Evolutionary conservation across 192 early-diverging fungal species (phyloP).

Genomic region (Coemansia sp.): DNA sequence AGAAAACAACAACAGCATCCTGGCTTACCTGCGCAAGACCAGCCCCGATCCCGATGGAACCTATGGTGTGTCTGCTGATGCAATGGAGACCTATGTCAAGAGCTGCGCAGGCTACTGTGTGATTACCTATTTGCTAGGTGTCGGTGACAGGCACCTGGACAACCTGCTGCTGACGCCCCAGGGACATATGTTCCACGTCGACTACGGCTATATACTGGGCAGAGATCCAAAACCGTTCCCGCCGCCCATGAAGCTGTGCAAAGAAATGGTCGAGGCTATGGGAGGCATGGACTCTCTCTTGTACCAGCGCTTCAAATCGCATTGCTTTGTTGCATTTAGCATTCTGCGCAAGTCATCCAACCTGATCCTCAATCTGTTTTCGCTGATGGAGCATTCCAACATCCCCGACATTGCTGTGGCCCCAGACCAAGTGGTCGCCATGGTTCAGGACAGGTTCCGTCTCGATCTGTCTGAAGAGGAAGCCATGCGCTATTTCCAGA

Average conservation of each 20-base stretch:
- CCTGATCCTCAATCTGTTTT: constrained; percentile 95
- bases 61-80: constrained; percentile 68
- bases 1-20: constrained; percentile 82
- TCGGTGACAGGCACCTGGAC: constrained; percentile 98
- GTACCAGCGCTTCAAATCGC: constrained; percentile 90
- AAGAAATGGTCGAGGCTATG: constrained; percentile 99
- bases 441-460: constrained; percentile 96
- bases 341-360: constrained; percentile 91
- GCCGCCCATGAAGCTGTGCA: constrained; percentile 99
- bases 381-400: constrained; percentile 96
- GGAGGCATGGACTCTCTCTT: constrained; percentile 86
- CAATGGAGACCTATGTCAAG: constrained; percentile 95
- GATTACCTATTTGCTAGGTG: constrained; percentile 95
- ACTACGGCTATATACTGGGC: constrained; percentile 98
- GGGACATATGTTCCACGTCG: constrained; percentile 94
- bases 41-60: constrained; percentile 69
- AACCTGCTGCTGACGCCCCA: constrained; percentile 88
- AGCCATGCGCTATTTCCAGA: constrained; percentile 93
- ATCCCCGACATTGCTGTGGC: constrained; percentile 97
- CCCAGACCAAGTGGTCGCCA: constrained; percentile 94
- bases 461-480: constrained; percentile 91
- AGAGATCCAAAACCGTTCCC: constrained; percentile 99
- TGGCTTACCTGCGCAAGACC: constrained; percentile 74
- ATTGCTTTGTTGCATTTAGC: constrained; percentile 95
- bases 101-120: constrained; percentile 99